phyloP scores from a whole-genome alignment of 2,329 filamentous ascomycete species.

The Lachnellula hyalina region DNA sequence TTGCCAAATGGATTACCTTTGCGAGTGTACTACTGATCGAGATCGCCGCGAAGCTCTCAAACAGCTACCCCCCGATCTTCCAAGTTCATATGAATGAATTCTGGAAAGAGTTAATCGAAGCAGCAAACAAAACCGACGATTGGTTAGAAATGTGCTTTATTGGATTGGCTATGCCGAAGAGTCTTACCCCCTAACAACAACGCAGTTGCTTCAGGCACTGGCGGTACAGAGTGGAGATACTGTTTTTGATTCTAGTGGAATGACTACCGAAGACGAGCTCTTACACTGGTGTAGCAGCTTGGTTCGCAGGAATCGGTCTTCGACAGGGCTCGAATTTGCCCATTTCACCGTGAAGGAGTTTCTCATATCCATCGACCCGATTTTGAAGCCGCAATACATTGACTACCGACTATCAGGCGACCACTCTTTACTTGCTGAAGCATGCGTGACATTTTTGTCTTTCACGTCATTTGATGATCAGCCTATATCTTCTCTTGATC shows the following conservation, averaged over 20 bases:
- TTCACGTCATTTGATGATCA: neutral
- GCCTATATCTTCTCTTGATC: neutral
- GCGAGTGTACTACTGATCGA: constrained; percentile 21
- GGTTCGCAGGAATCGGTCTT: constrained; percentile 6
- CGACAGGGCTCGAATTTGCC: constrained; percentile 17
- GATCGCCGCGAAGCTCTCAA: constrained; percentile 22
- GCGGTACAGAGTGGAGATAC: constrained; percentile 8
- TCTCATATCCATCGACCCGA: constrained; percentile 7
- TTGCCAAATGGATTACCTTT: constrained; percentile 30
- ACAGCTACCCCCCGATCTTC: constrained; percentile 22
- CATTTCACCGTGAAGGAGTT: constrained; percentile 28
- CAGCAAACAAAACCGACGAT: constrained; percentile 6
- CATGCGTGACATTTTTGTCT: neutral
- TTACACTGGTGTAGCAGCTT: constrained; percentile 23
- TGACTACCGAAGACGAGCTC: constrained; percentile 15
- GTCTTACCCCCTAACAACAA: neutral
- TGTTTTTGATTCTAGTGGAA: constrained; percentile 7
- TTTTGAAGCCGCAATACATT: neutral
- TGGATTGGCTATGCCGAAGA: constrained; percentile 10
- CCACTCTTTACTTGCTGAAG: neutral
- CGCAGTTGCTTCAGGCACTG: constrained; percentile 18
- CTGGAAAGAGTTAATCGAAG: constrained; percentile 21
- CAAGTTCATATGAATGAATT: constrained; percentile 26
- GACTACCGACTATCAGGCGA: constrained; percentile 4
- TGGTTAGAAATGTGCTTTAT: constrained; percentile 17